Percentiles rank a stretch among this genome's conserved stretches.
phyloP scores from a whole-genome alignment of 768 basidiomycete genomes.

The Kwoniella dejecticola region DNA sequence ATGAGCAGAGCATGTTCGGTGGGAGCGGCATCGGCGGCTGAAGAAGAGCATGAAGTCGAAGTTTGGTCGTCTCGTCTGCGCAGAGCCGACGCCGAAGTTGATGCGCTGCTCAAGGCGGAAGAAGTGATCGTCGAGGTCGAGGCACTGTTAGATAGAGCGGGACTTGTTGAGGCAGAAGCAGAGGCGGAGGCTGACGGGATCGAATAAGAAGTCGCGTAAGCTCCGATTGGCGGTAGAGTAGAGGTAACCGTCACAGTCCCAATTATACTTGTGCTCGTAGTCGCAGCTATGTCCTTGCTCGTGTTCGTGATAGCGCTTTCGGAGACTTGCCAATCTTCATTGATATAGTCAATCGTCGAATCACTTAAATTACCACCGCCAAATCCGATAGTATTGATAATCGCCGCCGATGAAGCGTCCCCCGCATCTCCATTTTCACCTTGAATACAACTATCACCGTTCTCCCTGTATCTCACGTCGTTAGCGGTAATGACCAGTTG shows the following conservation, averaged over 20 bases:
- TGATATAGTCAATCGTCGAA: background rate
- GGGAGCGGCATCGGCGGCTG: background rate
- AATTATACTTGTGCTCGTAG: background rate
- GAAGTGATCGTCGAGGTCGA: background rate
- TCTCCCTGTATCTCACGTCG: constrained; percentile 30
- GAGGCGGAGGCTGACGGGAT: background rate
- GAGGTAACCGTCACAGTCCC: constrained; percentile 18
- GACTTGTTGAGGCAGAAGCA: background rate
- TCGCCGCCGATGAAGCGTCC: background rate
- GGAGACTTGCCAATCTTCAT: constrained; percentile 22
- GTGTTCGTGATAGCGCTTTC: constrained; percentile 4
- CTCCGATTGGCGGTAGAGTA: constrained; percentile 5
- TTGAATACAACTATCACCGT: constrained; percentile 16
- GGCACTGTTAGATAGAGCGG: background rate
- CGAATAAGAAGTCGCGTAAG: constrained; percentile 4
- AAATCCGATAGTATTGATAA: constrained; percentile 13
- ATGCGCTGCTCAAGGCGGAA: background rate
- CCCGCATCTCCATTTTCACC: constrained; percentile 6
- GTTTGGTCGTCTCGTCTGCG: constrained; percentile 5
- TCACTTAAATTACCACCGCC: background rate
- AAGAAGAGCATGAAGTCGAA: background rate
- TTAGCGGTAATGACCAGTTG: constrained; percentile 59
- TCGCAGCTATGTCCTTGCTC: background rate
- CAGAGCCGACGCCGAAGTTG: background rate
- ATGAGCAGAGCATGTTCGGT: constrained; percentile 1